A percentile compares a stretch with the other conserved stretches of the same genome.
These are phyloP conservation scores for Xylaria hypoxylon DNA, from an alignment of 2,329 filamentous ascomycete species.

Conservation along the genomic window DNA sequence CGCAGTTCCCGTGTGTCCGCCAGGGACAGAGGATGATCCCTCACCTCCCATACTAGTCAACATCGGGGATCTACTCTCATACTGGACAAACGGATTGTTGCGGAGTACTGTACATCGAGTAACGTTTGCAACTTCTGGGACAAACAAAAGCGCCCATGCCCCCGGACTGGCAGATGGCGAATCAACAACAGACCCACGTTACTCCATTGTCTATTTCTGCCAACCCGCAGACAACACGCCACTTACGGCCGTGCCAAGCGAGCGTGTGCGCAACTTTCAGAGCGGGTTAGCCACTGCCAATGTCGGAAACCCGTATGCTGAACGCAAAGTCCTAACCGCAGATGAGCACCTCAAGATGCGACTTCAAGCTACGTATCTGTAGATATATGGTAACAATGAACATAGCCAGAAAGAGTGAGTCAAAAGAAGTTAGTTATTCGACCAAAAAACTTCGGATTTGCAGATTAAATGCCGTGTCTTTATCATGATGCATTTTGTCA, in stretches of 20 bases:
- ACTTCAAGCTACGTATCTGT: conserved; percentile 68
- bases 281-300: conserved; percentile 40
- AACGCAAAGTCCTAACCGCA: conserved; percentile 70
- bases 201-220: conserved; percentile 77
- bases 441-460: not conserved
- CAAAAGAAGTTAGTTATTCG: not conserved
- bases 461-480: not conserved
- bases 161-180: conserved; percentile 57
- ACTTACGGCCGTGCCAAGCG: conserved; percentile 70
- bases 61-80: conserved; percentile 76
- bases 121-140: conserved; percentile 69
- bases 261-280: conserved; percentile 60
- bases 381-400: conserved; percentile 62
- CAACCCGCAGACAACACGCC: conserved; percentile 68
- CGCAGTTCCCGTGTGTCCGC: conserved; percentile 74
- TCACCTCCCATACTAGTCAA: conserved; percentile 84
- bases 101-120: conserved; percentile 92
- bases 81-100: conserved; percentile 91
- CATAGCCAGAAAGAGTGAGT: conserved; percentile 14
- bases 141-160: conserved; percentile 39
- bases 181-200: conserved; percentile 63
- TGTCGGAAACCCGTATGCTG: conserved; percentile 60
- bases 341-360: conserved; percentile 73
- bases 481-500: not conserved
- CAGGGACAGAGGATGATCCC: conserved; percentile 67